Percentiles rank a stretch among this genome's conserved stretches.
Conservation (phyloP, 768 basidiomycete genomes). For the Xerocomus potaroensis region DNA sequence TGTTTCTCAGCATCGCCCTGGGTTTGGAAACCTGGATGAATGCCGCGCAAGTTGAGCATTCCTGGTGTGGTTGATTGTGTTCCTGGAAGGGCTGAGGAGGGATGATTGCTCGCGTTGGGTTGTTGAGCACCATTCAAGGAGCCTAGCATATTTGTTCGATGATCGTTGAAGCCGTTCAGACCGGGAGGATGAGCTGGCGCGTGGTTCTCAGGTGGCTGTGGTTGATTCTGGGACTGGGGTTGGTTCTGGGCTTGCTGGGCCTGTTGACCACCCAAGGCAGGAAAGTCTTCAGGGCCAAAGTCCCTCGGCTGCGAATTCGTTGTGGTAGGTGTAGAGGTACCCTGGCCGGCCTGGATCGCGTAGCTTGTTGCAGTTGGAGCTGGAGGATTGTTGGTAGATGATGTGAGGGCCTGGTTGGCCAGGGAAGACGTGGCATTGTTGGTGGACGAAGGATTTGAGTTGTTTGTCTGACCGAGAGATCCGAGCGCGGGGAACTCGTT, state of each 20-base stretch:
- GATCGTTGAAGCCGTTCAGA: constrained; percentile 59
- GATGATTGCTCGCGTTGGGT: constrained; percentile 13
- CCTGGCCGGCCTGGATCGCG: constrained; percentile 73
- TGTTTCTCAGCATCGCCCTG: constrained; percentile 63
- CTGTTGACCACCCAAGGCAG: constrained; percentile 71
- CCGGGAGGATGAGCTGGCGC: constrained; percentile 62
- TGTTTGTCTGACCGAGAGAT: constrained; percentile 47
- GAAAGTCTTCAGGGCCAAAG: constrained; percentile 88
- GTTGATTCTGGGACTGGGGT: constrained; percentile 28
- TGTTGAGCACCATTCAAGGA: constrained; percentile 35
- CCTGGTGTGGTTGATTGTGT: constrained; percentile 57
- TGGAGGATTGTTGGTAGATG: constrained; percentile 29
- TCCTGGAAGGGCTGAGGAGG: constrained; percentile 34
- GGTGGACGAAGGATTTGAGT: constrained; percentile 34
- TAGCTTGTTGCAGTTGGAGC: constrained; percentile 56
- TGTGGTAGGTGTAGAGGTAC: constrained; percentile 22
- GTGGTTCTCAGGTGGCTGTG: constrained; percentile 31
- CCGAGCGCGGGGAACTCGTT: constrained; percentile 89
- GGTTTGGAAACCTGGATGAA: constrained; percentile 43
- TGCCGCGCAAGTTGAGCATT: constrained; percentile 54
- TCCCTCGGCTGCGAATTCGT: constrained; percentile 22
- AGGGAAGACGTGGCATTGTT: constrained; percentile 33
- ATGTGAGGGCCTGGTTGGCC: constrained; percentile 16
- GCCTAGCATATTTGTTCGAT: constrained; percentile 56
- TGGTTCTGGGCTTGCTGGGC: constrained; percentile 31